A percentile compares a stretch with the other conserved stretches of the same genome.
Conservation (phyloP, 441 rosid genomes). For the Adansonia madagascariensis region DNA sequence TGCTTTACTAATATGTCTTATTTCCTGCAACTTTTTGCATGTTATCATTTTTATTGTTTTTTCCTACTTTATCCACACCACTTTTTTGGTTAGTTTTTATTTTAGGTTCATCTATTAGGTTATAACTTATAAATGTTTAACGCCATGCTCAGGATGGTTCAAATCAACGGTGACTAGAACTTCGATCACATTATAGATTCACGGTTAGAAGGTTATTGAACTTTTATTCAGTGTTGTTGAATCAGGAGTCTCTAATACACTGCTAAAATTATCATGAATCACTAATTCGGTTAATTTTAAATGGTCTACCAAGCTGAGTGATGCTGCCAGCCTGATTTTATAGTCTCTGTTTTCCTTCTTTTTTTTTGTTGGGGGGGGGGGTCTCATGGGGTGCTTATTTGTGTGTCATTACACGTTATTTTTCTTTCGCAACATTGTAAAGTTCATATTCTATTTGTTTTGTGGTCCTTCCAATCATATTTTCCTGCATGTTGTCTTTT, state of each 20-base stretch:
- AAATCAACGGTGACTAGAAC: not conserved
- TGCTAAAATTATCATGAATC: not conserved
- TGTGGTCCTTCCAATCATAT: not conserved
- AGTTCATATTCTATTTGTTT: not conserved
- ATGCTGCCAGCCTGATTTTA: not conserved
- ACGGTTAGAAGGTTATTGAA: not conserved
- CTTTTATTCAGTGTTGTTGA: not conserved
- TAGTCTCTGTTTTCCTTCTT: too few species aligned
- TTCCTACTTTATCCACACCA: not conserved
- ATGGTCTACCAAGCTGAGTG: not conserved
- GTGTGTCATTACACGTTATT: constrained; percentile 11
- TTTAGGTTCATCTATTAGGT: not conserved
- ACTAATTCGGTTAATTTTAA: not conserved
- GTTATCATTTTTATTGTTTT: not conserved
- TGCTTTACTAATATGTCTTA: constrained; percentile 10
- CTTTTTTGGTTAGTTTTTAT: not conserved
- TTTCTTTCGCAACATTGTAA: not conserved
- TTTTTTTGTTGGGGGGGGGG: too few species aligned
- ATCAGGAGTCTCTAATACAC: not conserved
- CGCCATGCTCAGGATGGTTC: not conserved
- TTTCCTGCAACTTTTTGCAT: constrained; percentile 12
- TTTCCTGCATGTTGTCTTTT: not conserved
- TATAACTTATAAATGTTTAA: not conserved
- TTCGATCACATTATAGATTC: not conserved
- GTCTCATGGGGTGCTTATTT: not conserved